phyloP scores from a whole-genome alignment of 192 early-diverging fungal species.

The Phycomyces nitens region DNA sequence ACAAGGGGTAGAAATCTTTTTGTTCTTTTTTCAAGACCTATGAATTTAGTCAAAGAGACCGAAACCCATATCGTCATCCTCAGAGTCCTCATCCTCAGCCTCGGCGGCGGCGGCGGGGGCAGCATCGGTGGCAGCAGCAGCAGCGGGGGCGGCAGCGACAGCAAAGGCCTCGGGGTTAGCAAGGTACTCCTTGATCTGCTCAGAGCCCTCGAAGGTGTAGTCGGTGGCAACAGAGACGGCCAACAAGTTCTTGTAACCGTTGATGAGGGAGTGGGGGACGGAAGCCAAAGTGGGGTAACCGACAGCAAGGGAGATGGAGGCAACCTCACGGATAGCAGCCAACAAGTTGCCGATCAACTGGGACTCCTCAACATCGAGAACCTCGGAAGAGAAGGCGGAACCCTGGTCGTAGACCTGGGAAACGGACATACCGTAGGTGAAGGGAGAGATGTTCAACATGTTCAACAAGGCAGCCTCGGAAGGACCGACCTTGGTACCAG shows the following conservation, averaged over 20 bases:
- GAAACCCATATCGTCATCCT: conserved; percentile 32
- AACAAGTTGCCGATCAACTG: conserved; percentile 65
- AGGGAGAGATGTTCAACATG: conserved; percentile 98
- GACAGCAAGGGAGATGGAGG: conserved; percentile 77
- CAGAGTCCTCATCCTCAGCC: conserved; percentile 11
- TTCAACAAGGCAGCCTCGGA: conserved; percentile 98
- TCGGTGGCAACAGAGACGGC: conserved; percentile 85
- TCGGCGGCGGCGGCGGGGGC: conserved; percentile 10
- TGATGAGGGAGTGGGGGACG: conserved; percentile 94
- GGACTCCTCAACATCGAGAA: conserved; percentile 88
- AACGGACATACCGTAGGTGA: conserved; percentile 98
- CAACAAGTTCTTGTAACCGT: conserved; percentile 97
- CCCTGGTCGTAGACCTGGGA: conserved; percentile 91
- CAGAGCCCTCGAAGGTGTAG: conserved; percentile 86
- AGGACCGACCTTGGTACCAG: conserved; percentile 91
- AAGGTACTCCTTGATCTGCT: conserved; percentile 93
- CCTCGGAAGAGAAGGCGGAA: conserved; percentile 77
- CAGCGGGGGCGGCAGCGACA: conserved; percentile 72
- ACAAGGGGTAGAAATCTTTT: too few species aligned
- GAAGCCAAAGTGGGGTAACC: conserved; percentile 80
- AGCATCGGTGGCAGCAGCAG: conserved; percentile 21
- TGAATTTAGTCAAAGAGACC: conserved; percentile 28
- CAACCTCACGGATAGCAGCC: conserved; percentile 68
- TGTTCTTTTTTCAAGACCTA: too few species aligned
- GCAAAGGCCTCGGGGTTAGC: conserved; percentile 89